Percentiles rank a stretch among this genome's conserved stretches.
phyloP scores from a whole-genome alignment of 768 basidiomycete species.

The Xerocomus brunneocitrinus region DNA sequence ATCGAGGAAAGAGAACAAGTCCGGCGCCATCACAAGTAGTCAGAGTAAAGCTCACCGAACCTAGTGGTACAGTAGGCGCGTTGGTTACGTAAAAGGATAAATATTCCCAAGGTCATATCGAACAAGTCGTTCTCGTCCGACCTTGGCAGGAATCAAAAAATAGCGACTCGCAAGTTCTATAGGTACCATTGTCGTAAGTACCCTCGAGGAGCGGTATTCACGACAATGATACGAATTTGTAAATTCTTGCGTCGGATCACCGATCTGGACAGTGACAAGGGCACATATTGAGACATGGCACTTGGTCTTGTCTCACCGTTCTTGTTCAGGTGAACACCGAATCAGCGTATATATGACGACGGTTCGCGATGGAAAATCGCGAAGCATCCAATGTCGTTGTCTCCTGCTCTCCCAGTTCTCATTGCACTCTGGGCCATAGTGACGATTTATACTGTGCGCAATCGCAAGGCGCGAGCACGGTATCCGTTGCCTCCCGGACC shows the following conservation, averaged over 20 bases:
- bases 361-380: constrained; percentile 1
- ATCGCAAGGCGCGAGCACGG: constrained; percentile 6
- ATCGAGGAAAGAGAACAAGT: constrained; percentile 31
- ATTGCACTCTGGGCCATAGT: constrained; percentile 21
- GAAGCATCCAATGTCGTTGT: constrained; percentile 13
- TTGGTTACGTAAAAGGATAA: not conserved
- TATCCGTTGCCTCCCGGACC: constrained; percentile 54
- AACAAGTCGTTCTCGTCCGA: no score
- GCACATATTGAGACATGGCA: constrained; percentile 9
- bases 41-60: not conserved
- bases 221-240: not conserved
- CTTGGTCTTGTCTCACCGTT: constrained; percentile 4
- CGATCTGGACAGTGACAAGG: constrained; percentile 9
- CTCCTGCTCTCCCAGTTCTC: constrained; percentile 11
- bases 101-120: not conserved
- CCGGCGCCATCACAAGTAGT: constrained; percentile 20
- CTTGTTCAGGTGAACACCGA: constrained; percentile 15
- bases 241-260: not conserved
- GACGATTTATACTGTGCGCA: constrained; percentile 16
- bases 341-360: constrained; percentile 8
- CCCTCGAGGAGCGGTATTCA: not conserved
- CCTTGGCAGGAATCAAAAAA: not conserved
- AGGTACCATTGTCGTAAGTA: not conserved
- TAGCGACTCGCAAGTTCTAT: not conserved
- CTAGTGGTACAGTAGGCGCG: not conserved